A percentile compares a stretch with the other conserved stretches of the same genome.
These are phyloP conservation scores for Boletus rubroflammeus DNA, from an alignment of 768 basidiomycete species.

Conservation along the genomic window DNA sequence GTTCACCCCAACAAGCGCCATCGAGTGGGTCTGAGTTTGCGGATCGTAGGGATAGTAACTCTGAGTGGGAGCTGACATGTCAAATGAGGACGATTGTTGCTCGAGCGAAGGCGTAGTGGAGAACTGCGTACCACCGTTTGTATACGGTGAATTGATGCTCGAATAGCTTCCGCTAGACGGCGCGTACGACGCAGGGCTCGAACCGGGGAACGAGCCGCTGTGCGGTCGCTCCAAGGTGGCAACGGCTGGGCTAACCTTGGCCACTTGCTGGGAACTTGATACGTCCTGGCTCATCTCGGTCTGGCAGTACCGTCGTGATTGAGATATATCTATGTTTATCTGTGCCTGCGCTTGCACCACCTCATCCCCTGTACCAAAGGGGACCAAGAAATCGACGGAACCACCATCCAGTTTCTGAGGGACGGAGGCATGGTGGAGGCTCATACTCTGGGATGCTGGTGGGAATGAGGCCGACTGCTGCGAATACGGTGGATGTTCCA, in stretches of 20 bases:
- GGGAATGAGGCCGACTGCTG: conserved; percentile 14
- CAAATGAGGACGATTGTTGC: conserved; percentile 18
- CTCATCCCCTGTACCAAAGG: conserved; percentile 22
- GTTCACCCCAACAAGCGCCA: conserved; percentile 20
- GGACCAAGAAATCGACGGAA: conserved; percentile 22
- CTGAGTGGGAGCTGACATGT: conserved; percentile 16
- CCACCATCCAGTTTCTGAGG: conserved; percentile 16
- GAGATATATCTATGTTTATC: conserved; percentile 14
- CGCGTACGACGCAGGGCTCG: conserved; percentile 26
- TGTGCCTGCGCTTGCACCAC: conserved; percentile 8
- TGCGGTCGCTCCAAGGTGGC: conserved; percentile 25
- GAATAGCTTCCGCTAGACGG: conserved; percentile 25
- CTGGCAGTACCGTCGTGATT: conserved; percentile 12
- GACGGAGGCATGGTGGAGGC: background rate
- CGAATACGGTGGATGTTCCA: conserved; percentile 12
- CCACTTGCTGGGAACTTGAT: conserved; percentile 4
- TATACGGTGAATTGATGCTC: conserved; percentile 25
- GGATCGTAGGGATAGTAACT: conserved; percentile 24
- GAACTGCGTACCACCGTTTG: conserved; percentile 16
- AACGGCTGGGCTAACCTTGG: conserved; percentile 4
- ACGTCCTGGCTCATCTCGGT: conserved; percentile 12
- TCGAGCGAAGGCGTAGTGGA: conserved; percentile 21
- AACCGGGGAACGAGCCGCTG: conserved; percentile 12
- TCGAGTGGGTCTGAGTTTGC: conserved; percentile 10
- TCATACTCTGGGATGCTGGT: conserved; percentile 2